These are phyloP conservation scores for Chrysopogon serrulatus DNA, from an alignment of 176 grass and related monocot species.

Conservation along the genomic window DNA sequence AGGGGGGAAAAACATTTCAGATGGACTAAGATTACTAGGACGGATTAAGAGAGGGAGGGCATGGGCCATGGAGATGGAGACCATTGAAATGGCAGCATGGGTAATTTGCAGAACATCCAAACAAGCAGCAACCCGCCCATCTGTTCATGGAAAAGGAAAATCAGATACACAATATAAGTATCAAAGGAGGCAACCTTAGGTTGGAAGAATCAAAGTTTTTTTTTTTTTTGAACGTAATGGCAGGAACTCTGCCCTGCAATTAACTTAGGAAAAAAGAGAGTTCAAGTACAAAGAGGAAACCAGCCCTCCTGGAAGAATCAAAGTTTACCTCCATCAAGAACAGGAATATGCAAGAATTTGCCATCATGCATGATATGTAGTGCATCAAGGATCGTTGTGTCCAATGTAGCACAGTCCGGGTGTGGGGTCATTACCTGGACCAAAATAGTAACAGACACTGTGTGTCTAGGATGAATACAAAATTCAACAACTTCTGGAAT, in stretches of 20 bases:
- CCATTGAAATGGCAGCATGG: slow-evolving; percentile 96
- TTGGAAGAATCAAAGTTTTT: no score
- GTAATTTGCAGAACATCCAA: slow-evolving; percentile 98
- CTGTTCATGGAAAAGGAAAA: slow-evolving; percentile 29
- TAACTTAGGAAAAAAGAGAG: no score
- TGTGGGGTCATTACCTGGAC: slow-evolving; percentile 84
- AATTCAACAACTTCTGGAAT: background rate
- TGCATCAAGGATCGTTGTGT: slow-evolving; percentile 82
- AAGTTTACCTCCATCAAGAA: slow-evolving; percentile 75
- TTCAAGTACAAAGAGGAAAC: no score
- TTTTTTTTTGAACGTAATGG: no score
- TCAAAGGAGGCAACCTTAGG: background rate
- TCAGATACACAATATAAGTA: slow-evolving; percentile 25
- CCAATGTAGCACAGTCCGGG: slow-evolving; percentile 69
- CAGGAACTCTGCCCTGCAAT: no score
- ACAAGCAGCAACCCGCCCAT: slow-evolving; percentile 73
- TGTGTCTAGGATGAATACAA: slow-evolving; percentile 20
- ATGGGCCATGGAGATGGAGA: slow-evolving; percentile 4
- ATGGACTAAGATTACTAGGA: background rate
- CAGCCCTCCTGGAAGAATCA: no score
- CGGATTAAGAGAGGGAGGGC: background rate
- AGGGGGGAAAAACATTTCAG: slow-evolving; percentile 6
- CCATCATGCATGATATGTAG: slow-evolving; percentile 93
- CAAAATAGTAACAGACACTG: slow-evolving; percentile 14
- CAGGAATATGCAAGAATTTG: slow-evolving; percentile 97